These are phyloP conservation scores for Saccharomycopsis capsularis DNA, from an alignment of 805 yeast species.

Conservation along the genomic window DNA sequence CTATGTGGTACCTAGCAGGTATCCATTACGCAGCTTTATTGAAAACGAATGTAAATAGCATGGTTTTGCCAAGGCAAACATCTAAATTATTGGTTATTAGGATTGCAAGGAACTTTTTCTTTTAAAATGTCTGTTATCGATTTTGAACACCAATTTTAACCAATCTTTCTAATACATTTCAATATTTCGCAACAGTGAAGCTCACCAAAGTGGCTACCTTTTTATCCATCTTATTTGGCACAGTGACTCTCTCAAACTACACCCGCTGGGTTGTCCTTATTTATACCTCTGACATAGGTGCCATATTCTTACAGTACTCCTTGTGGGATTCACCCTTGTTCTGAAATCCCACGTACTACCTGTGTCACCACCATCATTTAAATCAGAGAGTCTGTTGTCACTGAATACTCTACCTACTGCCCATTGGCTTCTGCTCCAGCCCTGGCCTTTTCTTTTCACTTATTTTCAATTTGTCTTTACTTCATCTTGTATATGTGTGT, in stretches of 20 bases:
- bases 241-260: constrained; percentile 9
- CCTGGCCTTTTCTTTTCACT: too few species aligned
- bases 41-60: too few species aligned
- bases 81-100: too few species aligned
- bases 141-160: too few species aligned
- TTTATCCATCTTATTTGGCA: constrained; percentile 18
- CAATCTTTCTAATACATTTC: too few species aligned
- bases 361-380: constrained; percentile 26
- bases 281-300: constrained; percentile 19
- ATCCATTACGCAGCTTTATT: too few species aligned
- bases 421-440: constrained; percentile 23
- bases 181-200: constrained; percentile 10
- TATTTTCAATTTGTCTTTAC: too few species aligned
- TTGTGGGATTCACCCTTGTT: constrained; percentile 23
- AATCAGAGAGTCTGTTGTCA: constrained; percentile 25
- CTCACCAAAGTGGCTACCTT: constrained; percentile 8
- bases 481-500: too few species aligned
- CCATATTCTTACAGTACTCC: constrained; percentile 24
- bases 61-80: too few species aligned
- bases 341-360: constrained; percentile 24
- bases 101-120: too few species aligned
- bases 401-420: constrained; percentile 27
- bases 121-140: too few species aligned
- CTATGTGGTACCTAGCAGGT: too few species aligned
- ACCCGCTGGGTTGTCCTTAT: constrained; percentile 13